Evolutionary conservation across 2,329 filamentous ascomycete genomes (phyloP).

Genomic region (Ramularia endophylla): DNA sequence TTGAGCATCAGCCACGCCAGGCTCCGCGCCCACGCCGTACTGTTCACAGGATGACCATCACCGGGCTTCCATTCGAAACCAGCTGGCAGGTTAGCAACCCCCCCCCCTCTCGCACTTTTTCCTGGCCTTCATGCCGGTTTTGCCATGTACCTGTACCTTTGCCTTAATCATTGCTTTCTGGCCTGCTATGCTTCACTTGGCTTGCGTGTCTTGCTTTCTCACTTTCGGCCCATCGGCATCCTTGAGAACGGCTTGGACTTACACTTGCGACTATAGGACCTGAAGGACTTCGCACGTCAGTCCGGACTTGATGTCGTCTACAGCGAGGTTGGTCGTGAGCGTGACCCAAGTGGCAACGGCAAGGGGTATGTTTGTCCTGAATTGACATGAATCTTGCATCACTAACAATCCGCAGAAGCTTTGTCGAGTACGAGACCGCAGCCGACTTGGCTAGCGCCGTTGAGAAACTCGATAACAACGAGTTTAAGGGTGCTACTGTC

Average conservation of each 20-base stretch:
- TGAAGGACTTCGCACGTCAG: constrained; percentile 98
- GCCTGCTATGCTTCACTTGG: neutral
- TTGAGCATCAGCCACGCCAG: constrained; percentile 57
- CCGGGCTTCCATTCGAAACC: constrained; percentile 94
- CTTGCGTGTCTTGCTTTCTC: constrained; percentile 33
- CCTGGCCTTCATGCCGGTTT: constrained; percentile 25
- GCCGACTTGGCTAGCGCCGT: constrained; percentile 85
- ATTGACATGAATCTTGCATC: neutral
- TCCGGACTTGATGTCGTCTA: constrained; percentile 97
- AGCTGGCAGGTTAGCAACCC: constrained; percentile 97
- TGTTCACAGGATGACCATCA: constrained; percentile 93
- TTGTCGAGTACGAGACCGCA: constrained; percentile 95
- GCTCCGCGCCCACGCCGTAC: constrained; percentile 85
- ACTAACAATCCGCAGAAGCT: constrained; percentile 49
- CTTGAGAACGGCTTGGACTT: constrained; percentile 15
- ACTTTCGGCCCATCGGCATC: constrained; percentile 11
- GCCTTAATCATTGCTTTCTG: neutral
- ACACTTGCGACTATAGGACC: constrained; percentile 63
- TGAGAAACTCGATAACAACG: constrained; percentile 86
- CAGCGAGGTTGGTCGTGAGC: constrained; percentile 89
- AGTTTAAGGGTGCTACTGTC: constrained; percentile 87
- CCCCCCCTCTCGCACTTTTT: constrained; percentile 24
- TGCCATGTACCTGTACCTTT: neutral
- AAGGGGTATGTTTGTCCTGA: constrained; percentile 59
- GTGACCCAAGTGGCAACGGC: constrained; percentile 54